A percentile compares a stretch with the other conserved stretches of the same genome.
phyloP scores from a whole-genome alignment of 2,329 filamentous ascomycete species.

The Xylariaceae sp. region DNA sequence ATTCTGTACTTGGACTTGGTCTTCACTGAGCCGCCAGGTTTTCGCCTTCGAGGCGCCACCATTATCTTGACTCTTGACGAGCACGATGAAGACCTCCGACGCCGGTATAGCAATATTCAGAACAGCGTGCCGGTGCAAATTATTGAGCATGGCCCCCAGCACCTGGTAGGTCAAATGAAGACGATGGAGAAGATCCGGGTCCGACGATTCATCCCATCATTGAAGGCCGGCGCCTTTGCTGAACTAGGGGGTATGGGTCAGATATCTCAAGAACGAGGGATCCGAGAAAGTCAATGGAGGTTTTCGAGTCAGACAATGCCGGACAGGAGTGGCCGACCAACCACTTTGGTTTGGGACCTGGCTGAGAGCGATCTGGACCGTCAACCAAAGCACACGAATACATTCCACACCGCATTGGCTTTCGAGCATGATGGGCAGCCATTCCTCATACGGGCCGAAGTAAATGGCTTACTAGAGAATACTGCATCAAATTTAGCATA shows the following conservation, averaged over 20 bases:
- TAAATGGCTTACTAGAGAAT: slow-evolving; percentile 24
- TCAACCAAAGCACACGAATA: slow-evolving; percentile 21
- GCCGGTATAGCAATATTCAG: too few species aligned
- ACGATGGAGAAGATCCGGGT: neutral
- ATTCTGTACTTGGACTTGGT: slow-evolving; percentile 4
- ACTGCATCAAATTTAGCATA: slow-evolving; percentile 11
- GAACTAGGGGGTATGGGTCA: slow-evolving; percentile 19
- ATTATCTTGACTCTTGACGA: slow-evolving; percentile 3
- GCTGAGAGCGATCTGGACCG: slow-evolving; percentile 26
- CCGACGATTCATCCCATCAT: slow-evolving; percentile 8
- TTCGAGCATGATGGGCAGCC: slow-evolving; percentile 27
- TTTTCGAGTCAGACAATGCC: slow-evolving; percentile 16
- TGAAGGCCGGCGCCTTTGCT: slow-evolving; percentile 13
- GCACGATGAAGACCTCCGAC: neutral
- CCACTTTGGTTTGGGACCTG: slow-evolving; percentile 25
- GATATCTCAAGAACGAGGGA: slow-evolving; percentile 11
- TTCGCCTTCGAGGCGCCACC: neutral
- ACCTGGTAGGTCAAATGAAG: slow-evolving; percentile 14
- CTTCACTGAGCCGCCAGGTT: slow-evolving; percentile 1
- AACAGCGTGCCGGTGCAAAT: neutral
- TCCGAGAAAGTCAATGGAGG: slow-evolving; percentile 19
- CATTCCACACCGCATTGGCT: slow-evolving; percentile 27
- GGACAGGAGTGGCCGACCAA: slow-evolving; percentile 7
- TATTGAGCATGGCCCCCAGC: slow-evolving; percentile 17
- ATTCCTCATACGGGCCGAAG: slow-evolving; percentile 27